A percentile compares a stretch with the other conserved stretches of the same genome.
These are phyloP conservation scores for Nephelium lappaceum DNA, from an alignment of 345 rosid species.

Conservation along the genomic window DNA sequence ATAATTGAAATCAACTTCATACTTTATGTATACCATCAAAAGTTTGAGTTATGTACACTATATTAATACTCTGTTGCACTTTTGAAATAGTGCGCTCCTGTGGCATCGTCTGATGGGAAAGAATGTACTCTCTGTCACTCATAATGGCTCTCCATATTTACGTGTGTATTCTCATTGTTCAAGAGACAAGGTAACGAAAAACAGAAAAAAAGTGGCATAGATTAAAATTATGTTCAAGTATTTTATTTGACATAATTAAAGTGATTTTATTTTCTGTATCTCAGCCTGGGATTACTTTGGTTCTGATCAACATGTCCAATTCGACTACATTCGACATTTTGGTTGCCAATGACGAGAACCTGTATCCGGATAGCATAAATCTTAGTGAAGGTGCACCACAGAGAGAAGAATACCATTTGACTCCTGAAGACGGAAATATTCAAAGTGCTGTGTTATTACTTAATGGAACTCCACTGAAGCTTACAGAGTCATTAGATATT, in stretches of 20 bases:
- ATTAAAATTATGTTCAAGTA: neutral
- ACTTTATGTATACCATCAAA: neutral
- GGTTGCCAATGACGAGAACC: slow-evolving; percentile 36
- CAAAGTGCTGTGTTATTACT: slow-evolving; percentile 56
- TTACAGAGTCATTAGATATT: slow-evolving; percentile 41
- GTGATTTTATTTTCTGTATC: neutral
- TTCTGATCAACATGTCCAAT: slow-evolving; percentile 56
- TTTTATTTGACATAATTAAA: neutral
- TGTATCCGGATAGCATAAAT: slow-evolving; percentile 8
- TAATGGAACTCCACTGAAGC: slow-evolving; percentile 53
- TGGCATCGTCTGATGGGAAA: slow-evolving; percentile 73
- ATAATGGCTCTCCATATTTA: slow-evolving; percentile 43
- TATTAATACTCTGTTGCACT: neutral
- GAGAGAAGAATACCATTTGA: slow-evolving; percentile 69
- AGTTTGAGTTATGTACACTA: neutral
- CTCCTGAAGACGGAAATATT: slow-evolving; percentile 54
- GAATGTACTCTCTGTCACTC: slow-evolving; percentile 36
- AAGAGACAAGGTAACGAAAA: slow-evolving; percentile 35
- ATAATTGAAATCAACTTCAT: neutral
- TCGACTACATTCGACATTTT: slow-evolving; percentile 37
- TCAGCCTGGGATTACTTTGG: slow-evolving; percentile 40
- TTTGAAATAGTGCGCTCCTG: slow-evolving; percentile 45
- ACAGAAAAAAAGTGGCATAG: neutral
- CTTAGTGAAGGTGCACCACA: neutral
- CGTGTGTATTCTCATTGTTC: slow-evolving; percentile 61